phyloP scores from a whole-genome alignment of 2,329 filamentous ascomycete genomes.

The Parastagonospora nodorum region DNA sequence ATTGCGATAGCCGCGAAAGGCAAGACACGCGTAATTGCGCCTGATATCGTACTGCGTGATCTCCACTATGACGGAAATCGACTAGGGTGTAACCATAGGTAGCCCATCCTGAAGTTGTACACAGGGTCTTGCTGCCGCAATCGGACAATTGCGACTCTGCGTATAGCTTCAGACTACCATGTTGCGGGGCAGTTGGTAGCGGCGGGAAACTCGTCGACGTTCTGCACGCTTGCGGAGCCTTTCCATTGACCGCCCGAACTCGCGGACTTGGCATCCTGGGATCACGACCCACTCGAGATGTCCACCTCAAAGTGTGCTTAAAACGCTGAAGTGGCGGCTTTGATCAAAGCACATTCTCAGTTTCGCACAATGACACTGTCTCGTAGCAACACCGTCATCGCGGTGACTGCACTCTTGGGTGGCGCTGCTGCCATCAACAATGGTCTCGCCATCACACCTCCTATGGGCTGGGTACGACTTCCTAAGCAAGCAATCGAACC shows the following conservation, averaged over 20 bases:
- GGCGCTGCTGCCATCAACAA: constrained; percentile 28
- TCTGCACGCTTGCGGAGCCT: constrained; percentile 10
- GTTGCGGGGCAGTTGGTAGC: constrained; percentile 10
- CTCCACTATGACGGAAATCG: not conserved
- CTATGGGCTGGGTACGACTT: constrained; percentile 27
- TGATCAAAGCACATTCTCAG: not conserved
- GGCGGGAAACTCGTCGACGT: constrained; percentile 24
- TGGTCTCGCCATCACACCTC: constrained; percentile 27
- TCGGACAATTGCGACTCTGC: too few species aligned
- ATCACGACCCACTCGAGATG: constrained; percentile 1
- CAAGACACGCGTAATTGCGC: not conserved
- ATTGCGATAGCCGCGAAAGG: too few species aligned
- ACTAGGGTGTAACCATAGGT: too few species aligned
- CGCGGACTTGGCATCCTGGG: constrained; percentile 2
- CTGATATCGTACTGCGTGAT: not conserved
- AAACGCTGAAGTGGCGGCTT: not conserved
- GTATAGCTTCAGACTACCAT: too few species aligned
- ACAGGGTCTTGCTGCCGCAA: too few species aligned
- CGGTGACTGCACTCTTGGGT: constrained; percentile 13
- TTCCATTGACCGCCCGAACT: not conserved
- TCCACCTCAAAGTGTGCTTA: constrained; percentile 6
- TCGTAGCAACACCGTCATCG: constrained; percentile 13
- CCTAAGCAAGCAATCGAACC: not conserved
- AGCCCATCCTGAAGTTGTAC: too few species aligned
- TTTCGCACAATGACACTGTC: constrained; percentile 11